phyloP scores from a whole-genome alignment of 306 rosid genomes.

The Lithocarpus polystachyus region DNA sequence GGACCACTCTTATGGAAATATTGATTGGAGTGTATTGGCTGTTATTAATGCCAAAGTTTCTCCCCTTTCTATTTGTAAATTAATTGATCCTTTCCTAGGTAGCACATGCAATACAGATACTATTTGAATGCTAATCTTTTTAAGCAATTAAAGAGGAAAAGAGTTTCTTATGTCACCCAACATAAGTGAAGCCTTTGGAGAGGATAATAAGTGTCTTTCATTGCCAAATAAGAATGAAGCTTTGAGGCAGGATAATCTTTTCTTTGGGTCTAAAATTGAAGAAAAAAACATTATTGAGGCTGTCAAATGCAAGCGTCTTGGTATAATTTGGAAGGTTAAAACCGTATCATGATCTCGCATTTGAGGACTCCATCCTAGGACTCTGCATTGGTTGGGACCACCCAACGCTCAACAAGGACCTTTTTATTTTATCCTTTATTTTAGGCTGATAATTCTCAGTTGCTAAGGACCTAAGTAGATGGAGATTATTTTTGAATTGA shows the following conservation, averaged over 20 bases:
- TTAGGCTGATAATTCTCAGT: neutral
- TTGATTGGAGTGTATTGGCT: neutral
- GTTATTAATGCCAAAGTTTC: neutral
- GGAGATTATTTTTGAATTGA: neutral
- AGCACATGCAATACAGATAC: neutral
- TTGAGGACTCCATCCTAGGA: neutral
- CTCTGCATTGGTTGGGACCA: neutral
- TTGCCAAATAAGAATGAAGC: neutral
- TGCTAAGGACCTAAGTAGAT: neutral
- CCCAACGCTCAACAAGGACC: neutral
- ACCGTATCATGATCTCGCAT: neutral
- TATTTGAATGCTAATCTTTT: neutral
- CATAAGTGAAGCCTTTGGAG: neutral
- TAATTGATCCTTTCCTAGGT: neutral
- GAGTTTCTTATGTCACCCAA: neutral
- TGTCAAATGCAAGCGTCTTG: neutral
- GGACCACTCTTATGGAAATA: neutral
- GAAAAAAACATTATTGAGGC: neutral
- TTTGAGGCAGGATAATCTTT: neutral
- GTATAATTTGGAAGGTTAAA: neutral
- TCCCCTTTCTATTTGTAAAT: neutral
- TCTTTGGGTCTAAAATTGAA: neutral
- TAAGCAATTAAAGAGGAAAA: neutral
- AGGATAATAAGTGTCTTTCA: neutral
- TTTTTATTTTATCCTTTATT: neutral